A percentile compares a stretch with the other conserved stretches of the same genome.
phyloP scores from a whole-genome alignment of 257 asterid genomes.

The Fraxinus pennsylvanica region DNA sequence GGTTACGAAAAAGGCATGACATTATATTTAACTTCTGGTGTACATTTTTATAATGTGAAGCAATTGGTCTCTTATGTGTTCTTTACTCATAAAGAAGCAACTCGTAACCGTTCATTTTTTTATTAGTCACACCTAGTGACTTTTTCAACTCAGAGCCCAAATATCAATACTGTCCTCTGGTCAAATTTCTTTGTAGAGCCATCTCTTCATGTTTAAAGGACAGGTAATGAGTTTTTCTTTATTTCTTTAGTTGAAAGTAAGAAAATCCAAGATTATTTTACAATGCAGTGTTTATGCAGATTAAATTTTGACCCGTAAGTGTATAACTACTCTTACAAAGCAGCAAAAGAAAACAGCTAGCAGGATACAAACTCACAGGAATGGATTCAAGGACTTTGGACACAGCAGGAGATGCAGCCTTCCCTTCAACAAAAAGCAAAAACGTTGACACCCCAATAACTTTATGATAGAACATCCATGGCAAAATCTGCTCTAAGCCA shows the following conservation, averaged over 20 bases:
- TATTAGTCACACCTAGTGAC: background rate
- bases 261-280: background rate
- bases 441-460: slow-evolving; percentile 71
- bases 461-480: slow-evolving; percentile 87
- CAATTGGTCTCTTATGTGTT: background rate
- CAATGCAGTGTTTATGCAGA: background rate
- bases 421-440: slow-evolving; percentile 81
- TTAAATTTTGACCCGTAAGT: background rate
- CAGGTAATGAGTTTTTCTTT: background rate
- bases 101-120: background rate
- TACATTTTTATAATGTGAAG: slow-evolving; percentile 5
- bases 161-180: background rate
- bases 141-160: background rate
- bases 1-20: slow-evolving; percentile 14
- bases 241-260: background rate
- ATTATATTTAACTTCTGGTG: background rate
- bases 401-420: slow-evolving; percentile 71
- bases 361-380: slow-evolving; percentile 49
- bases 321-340: background rate
- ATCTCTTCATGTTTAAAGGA: slow-evolving; percentile 4
- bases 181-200: background rate
- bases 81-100: slow-evolving; percentile 6
- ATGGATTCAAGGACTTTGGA: slow-evolving; percentile 78
- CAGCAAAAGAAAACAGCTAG: slow-evolving; percentile 16
- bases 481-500: slow-evolving; percentile 81